Conservation (phyloP, 805 yeast species). For the Hanseniaspora hatyaiensis region DNA sequence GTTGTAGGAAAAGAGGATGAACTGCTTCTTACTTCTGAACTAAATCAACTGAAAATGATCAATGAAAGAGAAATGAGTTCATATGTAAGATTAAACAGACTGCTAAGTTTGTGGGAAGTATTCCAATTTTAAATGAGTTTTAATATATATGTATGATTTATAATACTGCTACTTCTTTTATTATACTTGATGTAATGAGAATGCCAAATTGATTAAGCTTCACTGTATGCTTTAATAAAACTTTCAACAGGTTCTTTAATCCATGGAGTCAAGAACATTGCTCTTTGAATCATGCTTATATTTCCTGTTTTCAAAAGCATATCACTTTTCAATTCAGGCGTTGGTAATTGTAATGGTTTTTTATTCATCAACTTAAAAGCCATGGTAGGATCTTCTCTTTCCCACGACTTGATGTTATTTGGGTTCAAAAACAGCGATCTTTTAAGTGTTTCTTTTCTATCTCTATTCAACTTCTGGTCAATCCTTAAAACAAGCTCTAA, state of each 20-base stretch:
- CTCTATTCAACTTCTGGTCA: constrained; percentile 31
- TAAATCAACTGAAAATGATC: constrained; percentile 54
- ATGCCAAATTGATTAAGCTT: constrained; percentile 25
- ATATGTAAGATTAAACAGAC: constrained; percentile 44
- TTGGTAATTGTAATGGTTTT: constrained; percentile 36
- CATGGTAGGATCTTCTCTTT: constrained; percentile 41
- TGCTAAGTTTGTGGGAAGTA: constrained; percentile 46
- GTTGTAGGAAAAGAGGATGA: constrained; percentile 73
- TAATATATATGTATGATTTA: no score
- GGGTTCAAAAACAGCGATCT: constrained; percentile 68
- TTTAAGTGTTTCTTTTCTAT: constrained; percentile 39
- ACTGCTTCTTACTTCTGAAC: constrained; percentile 60
- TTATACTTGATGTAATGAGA: constrained; percentile 14
- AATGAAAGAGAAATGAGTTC: constrained; percentile 46
- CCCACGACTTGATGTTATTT: constrained; percentile 57
- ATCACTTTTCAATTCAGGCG: constrained; percentile 31
- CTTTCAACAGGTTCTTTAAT: constrained; percentile 27
- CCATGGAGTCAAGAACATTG: constrained; percentile 53
- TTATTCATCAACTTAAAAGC: constrained; percentile 48
- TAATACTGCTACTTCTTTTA: not conserved
- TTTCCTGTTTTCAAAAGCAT: constrained; percentile 40
- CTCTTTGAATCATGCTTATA: constrained; percentile 51
- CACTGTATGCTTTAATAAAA: constrained; percentile 18
- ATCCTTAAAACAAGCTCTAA: constrained; percentile 35
- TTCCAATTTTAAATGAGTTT: constrained; percentile 37